Evolutionary conservation across 257 asterid species (phyloP), one percentile per base, ranked within the genome.

Genomic region (Asclepias syriaca): DNA sequence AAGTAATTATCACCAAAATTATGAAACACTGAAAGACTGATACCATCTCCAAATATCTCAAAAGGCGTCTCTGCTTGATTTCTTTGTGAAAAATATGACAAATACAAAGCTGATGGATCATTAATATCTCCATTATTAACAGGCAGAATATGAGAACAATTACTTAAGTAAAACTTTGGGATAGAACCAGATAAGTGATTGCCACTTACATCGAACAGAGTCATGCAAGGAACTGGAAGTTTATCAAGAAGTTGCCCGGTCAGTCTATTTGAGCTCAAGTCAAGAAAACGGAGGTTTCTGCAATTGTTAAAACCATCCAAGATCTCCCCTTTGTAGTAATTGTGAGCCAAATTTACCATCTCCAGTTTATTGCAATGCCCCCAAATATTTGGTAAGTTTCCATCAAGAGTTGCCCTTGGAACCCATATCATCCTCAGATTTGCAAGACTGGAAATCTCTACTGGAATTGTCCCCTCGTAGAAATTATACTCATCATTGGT

Each of bases 371-470:
- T 66, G 81, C 99, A 94, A 58, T 84, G 79, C 77, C 92, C 90
- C 99, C 99, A 91, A 69, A 68, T 78, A 56, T 69, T 79, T 1
- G 99, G 97, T 49, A 94, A 76, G 50, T 74, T 57, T 18, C 95
- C 99, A 65, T 82, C 84, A 16, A 89, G 84, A 70, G 84, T 87
- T 53, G 99, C 90, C 73, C 95, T 61, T 0, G 97, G 98, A 72
- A 89, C 93, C 99, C 99, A 94, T 74, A 94, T 49, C 92, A 91
- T 83, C 83, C 83, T 85, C 97, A 94, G 82, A 84, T 89, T 86
- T 13, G 90, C 43, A 21, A 94, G 91, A 21, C 76, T 29, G 6
- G 87, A 69, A 32, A 94, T 83, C 72, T 77, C 91, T 8, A 65
- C 54, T 1, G 99, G 97, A 43, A 94, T 73, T 6, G 85, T 77